Base-by-base conservation (phyloP, 108 stramenopile species). In the Epipyxis sp. region DNA sequence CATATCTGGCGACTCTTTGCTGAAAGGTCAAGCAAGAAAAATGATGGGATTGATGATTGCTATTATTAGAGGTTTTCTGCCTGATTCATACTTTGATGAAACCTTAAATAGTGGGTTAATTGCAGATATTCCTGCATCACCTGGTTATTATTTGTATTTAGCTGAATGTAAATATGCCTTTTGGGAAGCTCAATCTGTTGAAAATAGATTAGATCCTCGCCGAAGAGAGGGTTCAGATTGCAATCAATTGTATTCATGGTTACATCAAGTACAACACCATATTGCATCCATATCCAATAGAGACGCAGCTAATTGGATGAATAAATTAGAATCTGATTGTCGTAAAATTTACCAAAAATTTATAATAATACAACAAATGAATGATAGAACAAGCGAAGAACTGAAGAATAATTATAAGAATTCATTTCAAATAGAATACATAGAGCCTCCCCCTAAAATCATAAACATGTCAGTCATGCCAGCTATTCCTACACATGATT, bases 121-220 rank as follows among this genome's bases (percentile, higher is more conserved):
- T 10, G 10, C 43, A 6, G 50, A 74, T 3, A 42, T 74, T 27
- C 71, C 71, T 35, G 44, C 71, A 16, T 6, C 34, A 10, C 71
- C 71, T 30, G 71, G 71, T 39, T 6, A 6, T 10, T 3, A 42
- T 13, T 34, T 74, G 6, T 74, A 74, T 37, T 32, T 74, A 16
- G 71, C 71, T 29, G 71, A 74, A 42, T 74, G 71, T 39, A 37
- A 32, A 3, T 74, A 54, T 37, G 71, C 71, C 6, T 43, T 43
- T 20, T 74, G 71, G 71, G 71, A 74, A 74, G 50, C 71, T 27
- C 37, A 74, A 6, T 57, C 40, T 74, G n/a, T 3, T 74, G 44
- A 54, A 13, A 42, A 65, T 65, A 16, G 61, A 39, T 10, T 74
- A 39, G 71, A 74, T 57, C 71, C 71, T 27, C 44, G 71, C 29